These are phyloP conservation scores for Agaricus blazei DNA, from an alignment of 768 basidiomycete genomes.

Conservation along the genomic window DNA sequence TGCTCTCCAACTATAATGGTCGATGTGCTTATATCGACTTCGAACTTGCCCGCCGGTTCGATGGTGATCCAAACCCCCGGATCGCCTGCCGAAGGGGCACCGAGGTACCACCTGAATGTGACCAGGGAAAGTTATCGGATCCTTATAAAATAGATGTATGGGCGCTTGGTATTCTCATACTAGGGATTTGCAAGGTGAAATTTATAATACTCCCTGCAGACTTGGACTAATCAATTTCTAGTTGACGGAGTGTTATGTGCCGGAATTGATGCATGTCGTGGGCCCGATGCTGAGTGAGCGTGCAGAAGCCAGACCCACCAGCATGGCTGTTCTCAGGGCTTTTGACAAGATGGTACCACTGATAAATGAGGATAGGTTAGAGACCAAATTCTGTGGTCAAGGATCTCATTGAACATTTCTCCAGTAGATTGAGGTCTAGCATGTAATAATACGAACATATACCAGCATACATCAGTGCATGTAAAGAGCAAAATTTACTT, in stretches of 20 bases:
- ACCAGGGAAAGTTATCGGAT: slow-evolving; percentile 40
- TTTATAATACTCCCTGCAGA: background rate
- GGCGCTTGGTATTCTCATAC: slow-evolving; percentile 61
- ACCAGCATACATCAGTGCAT: slow-evolving; percentile 1
- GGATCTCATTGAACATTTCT: slow-evolving; percentile 3
- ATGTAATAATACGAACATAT: background rate
- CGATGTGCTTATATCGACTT: slow-evolving; percentile 73
- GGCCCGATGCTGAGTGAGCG: slow-evolving; percentile 54
- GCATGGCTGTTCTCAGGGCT: slow-evolving; percentile 38
- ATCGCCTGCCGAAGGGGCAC: slow-evolving; percentile 48
- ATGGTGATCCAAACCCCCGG: slow-evolving; percentile 28
- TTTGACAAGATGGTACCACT: slow-evolving; percentile 46
- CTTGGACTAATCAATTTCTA: slow-evolving; percentile 21
- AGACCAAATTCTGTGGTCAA: slow-evolving; percentile 14
- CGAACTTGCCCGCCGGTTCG: slow-evolving; percentile 57
- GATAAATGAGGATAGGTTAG: slow-evolving; percentile 26
- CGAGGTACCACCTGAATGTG: slow-evolving; percentile 69
- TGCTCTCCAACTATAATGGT: slow-evolving; percentile 60
- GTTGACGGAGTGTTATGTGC: slow-evolving; percentile 53
- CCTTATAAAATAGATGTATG: slow-evolving; percentile 74
- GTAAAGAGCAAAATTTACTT: background rate
- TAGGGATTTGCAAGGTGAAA: slow-evolving; percentile 60
- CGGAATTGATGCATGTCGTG: slow-evolving; percentile 53
- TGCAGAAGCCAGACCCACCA: slow-evolving; percentile 48
- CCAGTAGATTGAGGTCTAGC: background rate